Evolutionary conservation across 2,329 filamentous ascomycete genomes (phyloP).

Genomic region (Penicillium capsulatum): DNA sequence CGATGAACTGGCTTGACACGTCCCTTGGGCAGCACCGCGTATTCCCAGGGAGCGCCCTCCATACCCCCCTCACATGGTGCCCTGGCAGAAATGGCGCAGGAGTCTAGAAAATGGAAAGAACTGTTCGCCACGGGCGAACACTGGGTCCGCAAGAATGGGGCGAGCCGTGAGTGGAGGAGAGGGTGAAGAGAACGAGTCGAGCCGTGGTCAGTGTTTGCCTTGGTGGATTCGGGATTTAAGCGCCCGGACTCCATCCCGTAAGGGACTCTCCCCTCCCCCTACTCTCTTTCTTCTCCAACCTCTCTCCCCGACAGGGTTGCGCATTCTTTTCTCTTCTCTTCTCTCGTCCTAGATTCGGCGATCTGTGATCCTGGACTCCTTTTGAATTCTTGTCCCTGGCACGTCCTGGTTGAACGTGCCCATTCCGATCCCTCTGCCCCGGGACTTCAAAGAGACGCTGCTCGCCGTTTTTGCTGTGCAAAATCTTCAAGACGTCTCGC

Average conservation of each 20-base stretch:
- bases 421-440: conserved; percentile 26
- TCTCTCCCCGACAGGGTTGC: conserved; percentile 16
- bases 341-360: conserved; percentile 15
- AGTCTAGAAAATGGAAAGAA: conserved; percentile 5
- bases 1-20: no score
- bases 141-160: no score
- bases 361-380: conserved; percentile 32
- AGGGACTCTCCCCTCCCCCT: conserved; percentile 2
- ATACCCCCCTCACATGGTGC: background rate
- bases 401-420: conserved; percentile 41
- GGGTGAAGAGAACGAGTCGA: background rate
- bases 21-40: conserved; percentile 6
- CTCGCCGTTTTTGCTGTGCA: conserved; percentile 31
- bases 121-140: conserved; percentile 7
- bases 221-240: background rate
- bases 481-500: conserved; percentile 14
- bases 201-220: background rate
- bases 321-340: conserved; percentile 21
- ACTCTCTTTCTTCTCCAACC: conserved; percentile 12
- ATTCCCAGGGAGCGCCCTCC: conserved; percentile 3
- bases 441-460: conserved; percentile 18
- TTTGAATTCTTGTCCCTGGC: conserved; percentile 16
- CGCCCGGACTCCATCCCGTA: background rate
- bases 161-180: no score
- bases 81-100: conserved; percentile 2